phyloP scores from a whole-genome alignment of 2,329 filamentous ascomycete genomes.

The Chrysosporium queenslandicum region DNA sequence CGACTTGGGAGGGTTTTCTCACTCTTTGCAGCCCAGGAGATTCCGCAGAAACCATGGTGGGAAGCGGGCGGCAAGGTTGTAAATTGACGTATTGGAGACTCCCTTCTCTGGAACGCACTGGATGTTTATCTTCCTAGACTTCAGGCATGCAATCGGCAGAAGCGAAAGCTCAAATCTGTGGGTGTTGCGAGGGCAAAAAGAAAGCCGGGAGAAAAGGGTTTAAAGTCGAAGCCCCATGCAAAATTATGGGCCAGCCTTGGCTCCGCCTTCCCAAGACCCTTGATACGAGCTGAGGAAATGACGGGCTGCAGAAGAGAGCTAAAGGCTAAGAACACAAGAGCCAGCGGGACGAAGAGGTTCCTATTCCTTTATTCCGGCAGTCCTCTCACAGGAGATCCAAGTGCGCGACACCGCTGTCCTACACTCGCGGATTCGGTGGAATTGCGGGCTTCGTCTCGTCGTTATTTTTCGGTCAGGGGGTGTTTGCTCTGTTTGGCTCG shows the following conservation, averaged over 20 bases:
- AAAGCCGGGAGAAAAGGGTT: too few relatives aligned
- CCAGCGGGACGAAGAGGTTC: not conserved
- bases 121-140: not conserved
- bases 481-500: constrained; percentile 5
- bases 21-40: not conserved
- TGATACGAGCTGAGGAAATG: constrained; percentile 2
- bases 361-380: not conserved
- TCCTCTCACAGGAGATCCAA: not conserved
- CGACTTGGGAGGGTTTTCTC: too few relatives aligned
- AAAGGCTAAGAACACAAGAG: not conserved
- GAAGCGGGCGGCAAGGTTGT: too few relatives aligned
- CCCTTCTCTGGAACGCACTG: not conserved
- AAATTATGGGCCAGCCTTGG: not conserved
- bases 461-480: not conserved
- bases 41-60: not conserved
- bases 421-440: not conserved
- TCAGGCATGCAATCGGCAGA: not conserved
- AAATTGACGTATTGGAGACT: too few relatives aligned
- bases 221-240: too few relatives aligned
- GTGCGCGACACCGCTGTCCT: not conserved
- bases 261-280: constrained; percentile 9
- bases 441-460: not conserved
- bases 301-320: not conserved
- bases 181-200: too few relatives aligned
- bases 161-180: not conserved